phyloP scores from a whole-genome alignment of 2,329 filamentous ascomycete genomes.

The Rutstroemia sp. region DNA sequence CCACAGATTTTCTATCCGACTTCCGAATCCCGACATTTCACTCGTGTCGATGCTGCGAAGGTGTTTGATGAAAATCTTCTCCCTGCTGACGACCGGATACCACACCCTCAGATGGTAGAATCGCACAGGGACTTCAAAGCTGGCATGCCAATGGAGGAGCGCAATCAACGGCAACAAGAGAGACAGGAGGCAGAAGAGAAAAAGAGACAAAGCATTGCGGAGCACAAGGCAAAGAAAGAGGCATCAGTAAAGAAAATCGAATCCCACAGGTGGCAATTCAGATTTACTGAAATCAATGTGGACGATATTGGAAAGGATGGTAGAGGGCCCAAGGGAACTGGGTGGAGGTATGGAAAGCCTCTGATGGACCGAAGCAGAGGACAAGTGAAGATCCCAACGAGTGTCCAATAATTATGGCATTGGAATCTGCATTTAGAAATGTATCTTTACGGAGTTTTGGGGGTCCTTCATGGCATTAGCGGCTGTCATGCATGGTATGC shows the following conservation, averaged over 20 bases:
- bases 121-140: conserved; percentile 43
- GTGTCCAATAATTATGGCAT: conserved; percentile 33
- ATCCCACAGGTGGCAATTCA: conserved; percentile 49
- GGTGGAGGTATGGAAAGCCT: conserved; percentile 58
- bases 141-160: conserved; percentile 30
- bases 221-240: conserved; percentile 31
- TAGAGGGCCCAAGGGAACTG: conserved; percentile 43
- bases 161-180: conserved; percentile 23
- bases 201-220: conserved; percentile 35
- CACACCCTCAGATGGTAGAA: conserved; percentile 52
- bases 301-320: conserved; percentile 50
- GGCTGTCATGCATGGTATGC: background rate
- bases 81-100: conserved; percentile 52
- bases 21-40: conserved; percentile 56
- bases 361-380: conserved; percentile 55
- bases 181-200: conserved; percentile 34
- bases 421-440: background rate
- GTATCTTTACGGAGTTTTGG: conserved; percentile 4
- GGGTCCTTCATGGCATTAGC: conserved; percentile 5
- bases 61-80: conserved; percentile 55
- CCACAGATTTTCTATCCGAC: conserved; percentile 60
- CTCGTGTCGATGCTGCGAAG: conserved; percentile 56
- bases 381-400: conserved; percentile 60
- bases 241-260: conserved; percentile 38
- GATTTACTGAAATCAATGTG: conserved; percentile 52